Base-by-base conservation (phyloP, 345 rosid species). In the Boechera retrofracta region DNA sequence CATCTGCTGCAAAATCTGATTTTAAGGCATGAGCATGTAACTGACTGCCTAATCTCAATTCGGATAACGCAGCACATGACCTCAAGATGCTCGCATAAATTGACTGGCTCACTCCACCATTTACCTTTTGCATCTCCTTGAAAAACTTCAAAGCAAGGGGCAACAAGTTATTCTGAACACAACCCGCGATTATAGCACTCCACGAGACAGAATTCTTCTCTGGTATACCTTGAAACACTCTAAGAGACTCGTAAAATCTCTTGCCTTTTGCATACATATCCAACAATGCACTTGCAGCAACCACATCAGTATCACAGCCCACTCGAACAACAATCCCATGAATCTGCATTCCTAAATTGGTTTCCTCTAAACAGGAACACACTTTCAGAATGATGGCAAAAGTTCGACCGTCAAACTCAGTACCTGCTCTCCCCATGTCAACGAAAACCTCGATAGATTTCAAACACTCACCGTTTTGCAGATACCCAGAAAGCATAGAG, bases 191-290 rank as follows among this genome's bases (percentile, higher is more conserved):
- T 28, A 86, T 71, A 53, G 98, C 92, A 65, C 97, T 89, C 98
- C 98, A 94, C 3, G 90, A 86, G 72, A 94, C 88, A 79, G 86
- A 81, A 45, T 94, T 94, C 81, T 83, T 88, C 69, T 79, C 88
- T 2, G 93, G 83, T 72, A 94, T 86, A 76, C 77, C 82, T 9
- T 45, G 21, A 77, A 94, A 94, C 33, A 90, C 81, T 64, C 63
- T 72, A 67, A 92, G 68, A 0, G 98, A 88, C 58, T 77, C 81
- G 51, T 83, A 80, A 64, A 90, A 67, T 64, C 87, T 84, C 74
- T 82, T 86, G 57, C 95, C 89, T 78, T 94, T 94, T 0, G 89
- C 95, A 80, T 94, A 94, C 98, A 92, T 92, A 80, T 88, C 93
- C 67, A 94, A 83, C 75, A 92, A 80, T 48, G 98, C 95, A 86